These are phyloP conservation scores for Suhomyces prunicola DNA, from an alignment of 805 yeast species.

Conservation along the genomic window DNA sequence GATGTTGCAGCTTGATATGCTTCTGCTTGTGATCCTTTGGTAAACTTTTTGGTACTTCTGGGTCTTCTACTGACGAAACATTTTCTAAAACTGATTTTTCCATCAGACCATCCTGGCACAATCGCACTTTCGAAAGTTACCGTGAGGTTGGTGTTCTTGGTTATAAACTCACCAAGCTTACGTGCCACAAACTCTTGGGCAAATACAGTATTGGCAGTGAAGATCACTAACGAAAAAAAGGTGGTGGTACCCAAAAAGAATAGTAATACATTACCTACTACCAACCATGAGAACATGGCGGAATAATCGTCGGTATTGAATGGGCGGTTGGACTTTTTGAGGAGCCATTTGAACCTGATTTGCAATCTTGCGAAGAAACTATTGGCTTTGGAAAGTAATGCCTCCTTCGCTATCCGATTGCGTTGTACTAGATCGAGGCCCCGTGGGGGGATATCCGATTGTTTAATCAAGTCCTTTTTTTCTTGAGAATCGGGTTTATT, in stretches of 20 bases:
- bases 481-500: neutral
- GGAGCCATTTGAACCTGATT: conserved; percentile 61
- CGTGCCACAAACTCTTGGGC: conserved; percentile 88
- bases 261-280: conserved; percentile 81
- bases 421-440: conserved; percentile 7
- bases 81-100: conserved; percentile 77
- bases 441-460: neutral
- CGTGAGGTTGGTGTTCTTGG: conserved; percentile 75
- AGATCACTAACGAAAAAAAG: conserved; percentile 74
- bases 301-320: conserved; percentile 89
- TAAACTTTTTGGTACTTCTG: conserved; percentile 48
- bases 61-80: conserved; percentile 89
- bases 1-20: conserved; percentile 57
- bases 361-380: conserved; percentile 26
- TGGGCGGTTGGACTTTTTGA: conserved; percentile 75
- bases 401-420: conserved; percentile 18
- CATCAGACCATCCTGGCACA: conserved; percentile 90
- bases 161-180: conserved; percentile 75
- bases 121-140: conserved; percentile 92
- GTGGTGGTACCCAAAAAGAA: conserved; percentile 89
- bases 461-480: neutral
- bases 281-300: conserved; percentile 88
- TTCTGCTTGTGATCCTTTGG: conserved; percentile 69
- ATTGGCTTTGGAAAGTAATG: conserved; percentile 26
- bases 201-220: conserved; percentile 76